Conservation (phyloP, 805 yeast genomes). For the Candida adriatica region DNA sequence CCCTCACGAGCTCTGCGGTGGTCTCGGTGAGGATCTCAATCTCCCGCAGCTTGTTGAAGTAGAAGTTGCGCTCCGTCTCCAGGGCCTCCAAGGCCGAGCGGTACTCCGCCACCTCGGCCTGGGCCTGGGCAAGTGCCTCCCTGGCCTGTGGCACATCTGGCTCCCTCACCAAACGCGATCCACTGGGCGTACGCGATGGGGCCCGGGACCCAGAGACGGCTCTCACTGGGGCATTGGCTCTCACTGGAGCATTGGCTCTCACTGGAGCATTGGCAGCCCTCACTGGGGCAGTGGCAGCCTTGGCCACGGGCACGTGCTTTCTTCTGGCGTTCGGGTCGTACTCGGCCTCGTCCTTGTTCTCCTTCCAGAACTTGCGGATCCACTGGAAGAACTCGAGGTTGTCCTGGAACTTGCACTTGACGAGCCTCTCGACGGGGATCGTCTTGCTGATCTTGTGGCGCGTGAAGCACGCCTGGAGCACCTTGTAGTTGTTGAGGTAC, state of each 20-base stretch:
- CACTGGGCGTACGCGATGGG: conserved; percentile 22
- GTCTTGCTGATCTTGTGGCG: conserved; percentile 63
- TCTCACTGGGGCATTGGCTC: conserved; percentile 7
- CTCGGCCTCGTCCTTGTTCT: conserved; percentile 55
- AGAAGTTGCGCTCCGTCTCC: conserved; percentile 82
- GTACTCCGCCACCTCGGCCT: conserved; percentile 51
- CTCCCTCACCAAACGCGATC: conserved; percentile 25
- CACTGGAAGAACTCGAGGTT: conserved; percentile 92
- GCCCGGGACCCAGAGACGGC: conserved; percentile 13
- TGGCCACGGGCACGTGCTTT: conserved; percentile 20
- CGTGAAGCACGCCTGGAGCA: conserved; percentile 75
- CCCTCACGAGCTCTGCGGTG: conserved; percentile 44
- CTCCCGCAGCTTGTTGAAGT: conserved; percentile 82
- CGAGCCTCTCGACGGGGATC: conserved; percentile 73
- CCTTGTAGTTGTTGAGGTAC: conserved; percentile 71
- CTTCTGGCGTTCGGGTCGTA: conserved; percentile 69
- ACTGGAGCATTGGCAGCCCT: conserved; percentile 3
- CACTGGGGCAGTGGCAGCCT: conserved; percentile 1
- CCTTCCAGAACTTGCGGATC: conserved; percentile 80
- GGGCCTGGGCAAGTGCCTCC: conserved; percentile 31
- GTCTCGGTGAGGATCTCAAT: conserved; percentile 77
- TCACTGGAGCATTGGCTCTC: conserved; percentile 6
- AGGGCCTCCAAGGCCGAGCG: conserved; percentile 56
- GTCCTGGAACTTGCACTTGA: conserved; percentile 88
- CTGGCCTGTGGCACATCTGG: conserved; percentile 43